Percentiles rank a stretch among this genome's conserved stretches.
Conservation (phyloP, 176 grass and related monocot species). For the Aegilops speltoides region DNA sequence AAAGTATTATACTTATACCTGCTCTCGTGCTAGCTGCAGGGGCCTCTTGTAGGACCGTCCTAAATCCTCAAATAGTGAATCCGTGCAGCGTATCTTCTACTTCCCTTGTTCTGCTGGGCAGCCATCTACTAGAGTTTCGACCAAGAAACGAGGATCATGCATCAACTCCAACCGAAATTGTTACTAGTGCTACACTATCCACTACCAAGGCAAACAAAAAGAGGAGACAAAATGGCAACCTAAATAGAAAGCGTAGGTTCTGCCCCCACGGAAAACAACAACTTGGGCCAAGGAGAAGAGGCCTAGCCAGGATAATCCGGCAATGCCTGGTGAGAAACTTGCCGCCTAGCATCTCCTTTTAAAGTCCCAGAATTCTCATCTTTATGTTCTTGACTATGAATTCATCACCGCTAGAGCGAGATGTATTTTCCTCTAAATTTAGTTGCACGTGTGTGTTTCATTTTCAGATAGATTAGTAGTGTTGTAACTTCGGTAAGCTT, state of each 20-base stretch:
- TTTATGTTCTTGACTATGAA: not conserved
- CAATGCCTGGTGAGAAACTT: not conserved
- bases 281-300: not conserved
- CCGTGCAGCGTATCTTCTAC: no score
- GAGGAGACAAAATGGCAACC: not conserved
- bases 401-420: not conserved
- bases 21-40: no score
- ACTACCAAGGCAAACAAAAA: not conserved
- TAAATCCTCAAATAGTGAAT: no score
- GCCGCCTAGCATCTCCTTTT: conserved; percentile 10
- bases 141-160: not conserved
- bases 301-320: not conserved
- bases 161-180: not conserved
- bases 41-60: no score
- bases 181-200: not conserved
- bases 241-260: not conserved
- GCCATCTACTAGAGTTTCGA: not conserved
- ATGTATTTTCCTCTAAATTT: not conserved
- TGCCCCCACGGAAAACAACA: no score
- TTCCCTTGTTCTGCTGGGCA: no score
- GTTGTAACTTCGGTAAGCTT: no score
- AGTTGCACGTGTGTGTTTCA: not conserved
- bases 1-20: no score
- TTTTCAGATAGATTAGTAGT: not conserved
- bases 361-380: not conserved